Evolutionary conservation across 2,329 filamentous ascomycete genomes (phyloP), one percentile per base, ranked within the genome.

Genomic region (Geoglossum cookeanum): DNA sequence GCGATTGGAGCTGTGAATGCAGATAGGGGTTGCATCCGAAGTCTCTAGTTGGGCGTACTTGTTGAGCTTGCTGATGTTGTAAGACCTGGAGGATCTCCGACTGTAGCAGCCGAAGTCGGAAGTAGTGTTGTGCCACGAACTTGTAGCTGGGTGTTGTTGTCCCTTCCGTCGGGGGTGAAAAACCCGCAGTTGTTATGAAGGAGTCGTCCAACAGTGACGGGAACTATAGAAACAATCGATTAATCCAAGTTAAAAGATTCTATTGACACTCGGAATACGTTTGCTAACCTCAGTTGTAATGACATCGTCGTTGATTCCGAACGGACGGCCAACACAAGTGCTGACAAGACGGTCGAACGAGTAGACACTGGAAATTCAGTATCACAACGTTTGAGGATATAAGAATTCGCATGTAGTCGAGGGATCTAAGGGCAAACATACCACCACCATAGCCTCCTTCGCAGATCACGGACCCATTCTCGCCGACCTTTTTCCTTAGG

Each of bases 21-120:
- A 90, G 89, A 65, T 81, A 87, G 1, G 80, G 78, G 63, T 87
- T 87, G 57, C 73, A 71, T 55, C 74, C 71, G 64, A 85, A 83
- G 54, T 82, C 78, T 3, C 80, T 80, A 54, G 76, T 75, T 35
- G 78, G 77, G 60, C 87, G 79, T 7, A 85, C 85, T 62, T 85
- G 79, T 62, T 92, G 84, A 0, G 89, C 85, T 69, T 96, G 89
- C 60, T 94, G 87, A 68, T 92, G 86, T 68, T 96, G 91, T 60
- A 96, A 72, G 0, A 97, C 91, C 68, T 97, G 89, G 42, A 96
- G 74, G 54, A 97, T 95, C 69, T 97, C 91, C 0, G 91, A 96
- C 69, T 97, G 92, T 51, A 97, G 73, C 55, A 96, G 72, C 22
- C 91, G 80, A 22, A 97, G 75, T 29, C 88, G 84, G 71, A 96